Base-by-base conservation (phyloP, 805 yeast genomes). In the Saccharomycopsis synnaedendra region DNA sequence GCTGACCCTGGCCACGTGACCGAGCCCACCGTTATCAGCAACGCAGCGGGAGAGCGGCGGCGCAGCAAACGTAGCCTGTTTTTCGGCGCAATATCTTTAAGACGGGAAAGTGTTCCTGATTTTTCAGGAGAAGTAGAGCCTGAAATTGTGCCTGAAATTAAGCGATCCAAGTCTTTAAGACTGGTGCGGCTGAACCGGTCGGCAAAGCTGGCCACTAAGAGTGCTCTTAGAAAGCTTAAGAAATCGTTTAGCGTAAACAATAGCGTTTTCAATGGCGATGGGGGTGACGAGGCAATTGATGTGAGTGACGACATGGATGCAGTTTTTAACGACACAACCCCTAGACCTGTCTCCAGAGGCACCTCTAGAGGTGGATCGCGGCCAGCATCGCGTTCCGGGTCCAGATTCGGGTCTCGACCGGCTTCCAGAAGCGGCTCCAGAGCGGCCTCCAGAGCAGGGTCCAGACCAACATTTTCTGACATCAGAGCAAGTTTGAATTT, bases 161-260 rank as follows among this genome's bases (percentile, higher is more conserved):
- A 43, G 31, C 43, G 48, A n/a, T 39, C 32, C 9, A 34, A 32
- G n/a, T 48, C 52, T 6, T 41, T 19, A 30, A 45, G 41, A 36
- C 48, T 51, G 4, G 36, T 39, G 29, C 41, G 46, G 36, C 39
- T 44, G 6, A n/a, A 29, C 8, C 8, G 39, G 4, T 40, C 45
- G 10, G 41, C 49, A 5, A 44, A 44, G 11, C 41, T 45, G 9
- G 6, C 44, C 19, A 36, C 50, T 9, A 45, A 48, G 32, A 35
- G 32, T 11, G 49, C 54, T 6, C 38, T 51, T 19, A 44, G 33
- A 4, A 51, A 51, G 42, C 30, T 51, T 10, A 51, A 45, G 29
- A 47, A 47, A 29, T 39, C 53, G 4, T 50, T 50, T 33, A 34
- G 39, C 44, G 31, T 19, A 3, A 19, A 19, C 19, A 19, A 19